Base-by-base conservation (phyloP, 1,139 yeast genomes). In the Arxiozyma heterogenica region DNA sequence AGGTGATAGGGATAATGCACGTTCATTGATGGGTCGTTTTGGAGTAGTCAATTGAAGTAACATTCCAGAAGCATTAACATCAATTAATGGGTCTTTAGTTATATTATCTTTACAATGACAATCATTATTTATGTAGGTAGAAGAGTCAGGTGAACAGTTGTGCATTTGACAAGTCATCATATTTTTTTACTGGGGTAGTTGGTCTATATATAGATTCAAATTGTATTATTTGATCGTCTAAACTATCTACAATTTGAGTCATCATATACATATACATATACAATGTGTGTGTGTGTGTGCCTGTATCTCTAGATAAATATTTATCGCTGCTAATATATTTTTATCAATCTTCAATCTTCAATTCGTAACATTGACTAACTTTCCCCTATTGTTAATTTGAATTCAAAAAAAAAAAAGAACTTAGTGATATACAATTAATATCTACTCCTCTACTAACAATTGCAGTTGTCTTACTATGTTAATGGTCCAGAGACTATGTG, bases 11-110 rank as follows among this genome's bases (percentile, higher is more conserved):
- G 67, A 65, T 44, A 61, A 56, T 30, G 58, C 61, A 15, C 59
- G 53, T 53, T 61, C 64, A 23, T 60, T 54, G 41, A 56, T 54
- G 41, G 61, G 58, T 15, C 70, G 60, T 46, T 63, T 61, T 8
- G 74, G 74, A 1, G 74, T 71, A 27, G 64, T 60, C 9, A 73
- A 73, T 20, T 64, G 63, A 50, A 62, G 49, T 25, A 62, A 51
- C 39, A 58, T 58, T 11, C 18, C 18, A 34, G 34, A 15, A 21
- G 9, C 18, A 18, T 25, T 54, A 34, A 58, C 18, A 18, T 25
- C 55, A 34, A 58, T 54, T 15, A 61, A 61, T 15, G 64, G 61
- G 6, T 34, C 39, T 12, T 34, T 12, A 34, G 39, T 34, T 12
- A 15, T 34, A 34, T 34, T 34, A 34, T 34, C n/a, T 3, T 34